These are phyloP conservation scores for Candida khao-thaluensis DNA, from an alignment of 805 yeast genomes.

Conservation along the genomic window DNA sequence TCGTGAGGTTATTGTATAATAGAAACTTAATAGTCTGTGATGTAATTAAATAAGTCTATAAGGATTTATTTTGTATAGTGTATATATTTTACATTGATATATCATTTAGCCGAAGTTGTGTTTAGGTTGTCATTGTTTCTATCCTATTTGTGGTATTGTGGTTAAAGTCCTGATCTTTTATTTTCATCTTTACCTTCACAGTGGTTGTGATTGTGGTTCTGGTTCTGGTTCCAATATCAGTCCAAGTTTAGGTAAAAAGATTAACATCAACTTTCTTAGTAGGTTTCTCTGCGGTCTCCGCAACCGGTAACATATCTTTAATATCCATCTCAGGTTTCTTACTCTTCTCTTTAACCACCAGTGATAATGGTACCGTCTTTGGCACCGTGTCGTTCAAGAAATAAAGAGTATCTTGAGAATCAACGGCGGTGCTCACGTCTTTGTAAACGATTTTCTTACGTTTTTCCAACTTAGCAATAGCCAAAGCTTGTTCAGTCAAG, in stretches of 20 bases:
- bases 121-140: not conserved
- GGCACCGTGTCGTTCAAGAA: constrained; percentile 72
- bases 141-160: not conserved
- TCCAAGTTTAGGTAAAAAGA: not conserved
- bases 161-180: no score
- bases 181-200: no score
- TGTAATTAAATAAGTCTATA: no score
- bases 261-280: constrained; percentile 1
- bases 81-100: no score
- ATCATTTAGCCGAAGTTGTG: not conserved
- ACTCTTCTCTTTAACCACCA: constrained; percentile 32
- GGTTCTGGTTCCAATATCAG: no score
- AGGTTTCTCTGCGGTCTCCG: not conserved
- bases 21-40: no score
- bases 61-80: no score
- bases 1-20: no score
- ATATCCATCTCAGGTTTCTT: constrained; percentile 11
- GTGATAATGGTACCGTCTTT: constrained; percentile 50
- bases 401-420: constrained; percentile 54
- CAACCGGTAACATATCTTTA: constrained; percentile 11
- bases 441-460: constrained; percentile 68
- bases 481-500: constrained; percentile 67
- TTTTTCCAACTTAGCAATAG: constrained; percentile 61
- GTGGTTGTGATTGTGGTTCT: no score
- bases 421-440: constrained; percentile 67